phyloP scores from a whole-genome alignment of 2,329 filamentous ascomycete genomes.

The Clarireedia paspali region DNA sequence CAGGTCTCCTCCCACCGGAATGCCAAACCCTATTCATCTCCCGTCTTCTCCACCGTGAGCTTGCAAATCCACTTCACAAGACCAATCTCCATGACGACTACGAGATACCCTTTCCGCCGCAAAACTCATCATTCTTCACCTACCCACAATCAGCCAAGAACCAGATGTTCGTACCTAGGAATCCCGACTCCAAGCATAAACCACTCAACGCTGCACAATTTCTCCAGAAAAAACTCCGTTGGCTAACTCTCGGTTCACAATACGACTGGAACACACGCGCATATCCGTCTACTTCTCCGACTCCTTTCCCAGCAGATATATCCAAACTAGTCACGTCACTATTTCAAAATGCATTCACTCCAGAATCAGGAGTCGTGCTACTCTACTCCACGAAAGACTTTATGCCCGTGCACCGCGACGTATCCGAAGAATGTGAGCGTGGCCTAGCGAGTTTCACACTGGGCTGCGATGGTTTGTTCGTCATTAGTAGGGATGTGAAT shows the following conservation, averaged over 20 bases:
- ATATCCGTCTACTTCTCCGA: constrained; percentile 61
- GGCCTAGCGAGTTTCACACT: constrained; percentile 80
- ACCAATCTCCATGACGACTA: constrained; percentile 87
- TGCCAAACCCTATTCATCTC: constrained; percentile 67
- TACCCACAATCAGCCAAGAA: constrained; percentile 51
- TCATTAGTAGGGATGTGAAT: constrained; percentile 53
- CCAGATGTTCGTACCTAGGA: constrained; percentile 50
- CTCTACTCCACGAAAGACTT: constrained; percentile 86
- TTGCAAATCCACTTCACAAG: constrained; percentile 65
- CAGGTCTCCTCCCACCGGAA: constrained; percentile 61
- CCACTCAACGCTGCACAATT: constrained; percentile 63
- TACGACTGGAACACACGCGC: constrained; percentile 88
- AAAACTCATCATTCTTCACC: constrained; percentile 41
- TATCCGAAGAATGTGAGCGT: constrained; percentile 73
- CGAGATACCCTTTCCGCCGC: constrained; percentile 49
- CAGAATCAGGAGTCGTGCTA: constrained; percentile 89
- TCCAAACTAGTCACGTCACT: constrained; percentile 57
- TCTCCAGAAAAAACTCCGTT: constrained; percentile 75
- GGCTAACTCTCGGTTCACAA: constrained; percentile 89
- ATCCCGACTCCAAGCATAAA: constrained; percentile 56
- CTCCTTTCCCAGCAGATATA: constrained; percentile 68
- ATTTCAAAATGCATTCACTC: constrained; percentile 62
- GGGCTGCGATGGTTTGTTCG: constrained; percentile 84
- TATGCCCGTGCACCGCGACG: constrained; percentile 86
- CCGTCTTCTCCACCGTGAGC: constrained; percentile 68